Conservation (phyloP, 202 grass and related monocot species). For the Panicum hallii region DNA sequence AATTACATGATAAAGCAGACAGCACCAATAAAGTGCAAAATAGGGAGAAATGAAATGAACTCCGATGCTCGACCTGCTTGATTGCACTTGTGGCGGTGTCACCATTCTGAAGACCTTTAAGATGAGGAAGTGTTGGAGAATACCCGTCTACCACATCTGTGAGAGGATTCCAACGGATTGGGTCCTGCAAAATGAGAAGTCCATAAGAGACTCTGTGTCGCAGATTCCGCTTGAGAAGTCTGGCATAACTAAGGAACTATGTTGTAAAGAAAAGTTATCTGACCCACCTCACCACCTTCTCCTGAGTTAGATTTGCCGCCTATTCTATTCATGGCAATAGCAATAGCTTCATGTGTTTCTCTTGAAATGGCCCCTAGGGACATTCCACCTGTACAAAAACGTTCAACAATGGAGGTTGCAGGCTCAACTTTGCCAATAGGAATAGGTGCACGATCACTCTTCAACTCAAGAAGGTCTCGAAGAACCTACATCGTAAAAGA, state of each 20-base stretch:
- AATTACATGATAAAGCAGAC: constrained; percentile 23
- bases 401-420: constrained; percentile 90
- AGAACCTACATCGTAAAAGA: constrained; percentile 71
- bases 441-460: constrained; percentile 71
- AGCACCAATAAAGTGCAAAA: constrained; percentile 29
- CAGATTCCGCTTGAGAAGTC: constrained; percentile 28
- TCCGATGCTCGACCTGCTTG: constrained; percentile 74
- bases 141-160: constrained; percentile 97
- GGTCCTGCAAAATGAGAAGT: constrained; percentile 71
- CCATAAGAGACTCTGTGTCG: constrained; percentile 34
- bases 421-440: constrained; percentile 98
- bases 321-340: constrained; percentile 99
- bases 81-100: constrained; percentile 99
- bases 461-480: constrained; percentile 96
- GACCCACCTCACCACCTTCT: constrained; percentile 98
- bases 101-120: constrained; percentile 98
- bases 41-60: constrained; percentile 15
- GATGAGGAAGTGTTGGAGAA: constrained; percentile 98
- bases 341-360: constrained; percentile 99
- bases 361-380: constrained; percentile 99
- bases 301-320: constrained; percentile 99
- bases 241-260: constrained; percentile 38
- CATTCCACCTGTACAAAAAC: constrained; percentile 99
- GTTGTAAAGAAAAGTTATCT: constrained; percentile 32
- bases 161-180: constrained; percentile 96